phyloP scores from a whole-genome alignment of 495 filamentous ascomycete species.

The Cenococcum geophilum region DNA sequence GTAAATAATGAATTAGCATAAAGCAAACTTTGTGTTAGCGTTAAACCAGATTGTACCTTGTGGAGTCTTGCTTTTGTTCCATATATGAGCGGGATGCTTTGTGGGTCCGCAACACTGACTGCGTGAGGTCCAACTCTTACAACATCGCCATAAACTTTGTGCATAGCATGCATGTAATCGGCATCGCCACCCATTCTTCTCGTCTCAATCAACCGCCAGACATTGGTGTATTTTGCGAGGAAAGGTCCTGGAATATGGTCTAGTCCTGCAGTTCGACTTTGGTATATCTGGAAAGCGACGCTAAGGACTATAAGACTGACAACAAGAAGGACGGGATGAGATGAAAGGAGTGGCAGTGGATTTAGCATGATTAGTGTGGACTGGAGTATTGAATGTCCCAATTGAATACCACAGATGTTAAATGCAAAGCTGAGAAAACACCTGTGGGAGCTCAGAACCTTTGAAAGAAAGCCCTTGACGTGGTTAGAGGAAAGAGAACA shows the following conservation, averaged over 20 bases:
- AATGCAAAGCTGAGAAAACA: too few species aligned
- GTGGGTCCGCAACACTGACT: background rate
- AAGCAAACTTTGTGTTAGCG: too few species aligned
- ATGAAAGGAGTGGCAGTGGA: background rate
- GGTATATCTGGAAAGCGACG: background rate
- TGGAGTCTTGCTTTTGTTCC: background rate
- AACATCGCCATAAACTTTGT: slow-evolving; percentile 1
- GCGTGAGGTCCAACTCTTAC: background rate
- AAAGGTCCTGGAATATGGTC: background rate
- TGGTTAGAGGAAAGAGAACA: background rate
- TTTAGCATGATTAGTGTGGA: background rate
- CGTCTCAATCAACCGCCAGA: background rate
- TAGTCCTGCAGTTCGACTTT: slow-evolving; percentile 2
- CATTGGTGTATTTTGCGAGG: slow-evolving; percentile 2
- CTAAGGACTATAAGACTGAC: background rate
- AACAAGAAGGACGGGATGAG: background rate
- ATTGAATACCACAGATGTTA: too few species aligned
- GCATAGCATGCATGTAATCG: slow-evolving; percentile 1
- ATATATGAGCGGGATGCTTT: background rate
- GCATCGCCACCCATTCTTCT: background rate
- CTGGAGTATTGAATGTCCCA: too few species aligned
- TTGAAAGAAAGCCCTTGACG: background rate
- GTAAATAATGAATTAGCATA: background rate
- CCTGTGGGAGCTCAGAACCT: too few species aligned
- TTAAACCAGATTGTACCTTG: background rate